These are phyloP conservation scores for Metarhizium brunneum DNA, from an alignment of 2,329 filamentous ascomycete genomes.

Conservation along the genomic window DNA sequence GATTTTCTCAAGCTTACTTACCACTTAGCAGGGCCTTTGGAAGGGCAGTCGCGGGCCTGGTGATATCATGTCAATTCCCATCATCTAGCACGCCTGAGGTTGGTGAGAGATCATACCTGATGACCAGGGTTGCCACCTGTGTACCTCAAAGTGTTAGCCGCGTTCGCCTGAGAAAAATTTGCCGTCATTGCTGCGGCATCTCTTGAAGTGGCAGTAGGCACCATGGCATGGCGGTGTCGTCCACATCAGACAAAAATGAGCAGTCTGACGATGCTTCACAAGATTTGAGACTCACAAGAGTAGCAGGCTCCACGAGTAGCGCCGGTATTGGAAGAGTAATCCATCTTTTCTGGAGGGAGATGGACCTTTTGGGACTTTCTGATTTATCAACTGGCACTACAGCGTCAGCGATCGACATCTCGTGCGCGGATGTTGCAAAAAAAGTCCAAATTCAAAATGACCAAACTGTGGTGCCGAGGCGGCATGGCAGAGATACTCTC, in stretches of 20 bases:
- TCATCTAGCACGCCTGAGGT: background rate
- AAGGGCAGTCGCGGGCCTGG: constrained; percentile 78
- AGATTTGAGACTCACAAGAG: constrained; percentile 32
- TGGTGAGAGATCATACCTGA: constrained; percentile 48
- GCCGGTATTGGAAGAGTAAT: constrained; percentile 14
- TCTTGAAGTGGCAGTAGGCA: background rate
- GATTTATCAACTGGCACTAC: background rate
- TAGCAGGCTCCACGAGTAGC: constrained; percentile 38
- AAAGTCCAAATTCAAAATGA: background rate
- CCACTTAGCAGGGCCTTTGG: constrained; percentile 75
- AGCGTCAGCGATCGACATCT: background rate
- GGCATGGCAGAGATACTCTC: background rate
- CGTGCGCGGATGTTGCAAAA: background rate
- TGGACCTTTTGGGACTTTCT: background rate
- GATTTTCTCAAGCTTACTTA: constrained; percentile 31
- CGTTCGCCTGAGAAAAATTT: background rate
- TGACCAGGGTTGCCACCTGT: constrained; percentile 64
- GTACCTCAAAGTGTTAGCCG: background rate
- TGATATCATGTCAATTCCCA: constrained; percentile 11
- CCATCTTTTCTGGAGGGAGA: constrained; percentile 24
- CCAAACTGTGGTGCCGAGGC: background rate
- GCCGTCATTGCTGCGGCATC: background rate
- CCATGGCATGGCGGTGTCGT: background rate
- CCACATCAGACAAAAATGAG: background rate
- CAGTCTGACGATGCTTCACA: background rate